Evolutionary conservation across 805 yeast genomes (phyloP).

Genomic region (Candida anglica): DNA sequence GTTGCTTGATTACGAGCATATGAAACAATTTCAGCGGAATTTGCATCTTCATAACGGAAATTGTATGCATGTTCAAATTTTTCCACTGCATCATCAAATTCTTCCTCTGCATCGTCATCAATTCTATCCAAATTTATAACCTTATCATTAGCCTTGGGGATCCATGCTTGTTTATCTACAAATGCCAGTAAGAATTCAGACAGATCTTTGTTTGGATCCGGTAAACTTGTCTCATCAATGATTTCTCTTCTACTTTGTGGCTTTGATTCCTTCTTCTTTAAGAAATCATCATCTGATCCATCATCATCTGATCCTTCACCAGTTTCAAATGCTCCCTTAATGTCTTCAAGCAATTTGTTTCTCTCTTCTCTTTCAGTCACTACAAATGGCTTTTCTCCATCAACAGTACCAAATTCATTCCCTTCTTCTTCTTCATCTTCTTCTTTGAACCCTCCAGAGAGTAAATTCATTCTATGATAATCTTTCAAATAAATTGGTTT

Average conservation of each 20-base stretch:
- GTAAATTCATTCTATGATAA: constrained; percentile 79
- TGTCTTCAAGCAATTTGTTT: constrained; percentile 67
- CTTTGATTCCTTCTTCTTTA: constrained; percentile 49
- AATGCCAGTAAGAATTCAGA: constrained; percentile 72
- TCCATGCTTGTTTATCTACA: constrained; percentile 81
- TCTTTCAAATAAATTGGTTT: constrained; percentile 85
- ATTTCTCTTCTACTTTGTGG: constrained; percentile 15
- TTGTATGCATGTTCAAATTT: constrained; percentile 89
- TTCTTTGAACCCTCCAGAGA: constrained; percentile 59
- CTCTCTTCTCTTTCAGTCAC: constrained; percentile 75
- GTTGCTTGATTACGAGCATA: constrained; percentile 96
- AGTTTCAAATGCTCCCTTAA: constrained; percentile 58
- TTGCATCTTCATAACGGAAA: constrained; percentile 91
- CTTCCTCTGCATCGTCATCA: constrained; percentile 65
- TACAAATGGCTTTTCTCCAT: constrained; percentile 64
- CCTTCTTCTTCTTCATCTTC: constrained; percentile 47
- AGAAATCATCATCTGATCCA: constrained; percentile 45
- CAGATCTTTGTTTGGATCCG: constrained; percentile 55
- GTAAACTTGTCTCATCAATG: constrained; percentile 41
- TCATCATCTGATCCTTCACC: constrained; percentile 41
- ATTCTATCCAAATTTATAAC: constrained; percentile 47
- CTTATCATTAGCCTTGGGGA: constrained; percentile 66
- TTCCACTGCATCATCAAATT: constrained; percentile 90
- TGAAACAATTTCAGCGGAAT: constrained; percentile 84
- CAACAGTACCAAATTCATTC: constrained; percentile 39